These are phyloP conservation scores for Gliomastix tumulicola DNA, from an alignment of 2,329 filamentous ascomycete species.

Conservation along the genomic window DNA sequence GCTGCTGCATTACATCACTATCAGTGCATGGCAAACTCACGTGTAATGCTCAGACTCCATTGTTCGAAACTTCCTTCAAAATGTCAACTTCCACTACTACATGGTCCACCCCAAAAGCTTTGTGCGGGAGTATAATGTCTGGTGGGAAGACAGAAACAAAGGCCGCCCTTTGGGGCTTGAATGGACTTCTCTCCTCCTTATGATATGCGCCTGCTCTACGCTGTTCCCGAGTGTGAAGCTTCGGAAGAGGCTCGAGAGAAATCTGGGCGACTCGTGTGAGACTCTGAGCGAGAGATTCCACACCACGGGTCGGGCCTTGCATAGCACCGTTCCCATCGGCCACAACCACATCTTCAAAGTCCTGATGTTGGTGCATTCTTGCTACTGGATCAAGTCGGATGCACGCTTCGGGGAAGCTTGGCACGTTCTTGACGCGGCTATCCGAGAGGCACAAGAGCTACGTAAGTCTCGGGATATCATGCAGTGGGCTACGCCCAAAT, in stretches of 20 bases:
- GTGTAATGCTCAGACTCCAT: conserved; percentile 24
- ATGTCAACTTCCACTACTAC: conserved; percentile 30
- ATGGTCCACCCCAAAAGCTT: conserved; percentile 26
- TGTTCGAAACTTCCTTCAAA: conserved; percentile 27
- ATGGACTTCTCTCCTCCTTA: conserved; percentile 29
- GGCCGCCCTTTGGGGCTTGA: conserved; percentile 22
- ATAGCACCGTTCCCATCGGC: conserved; percentile 21
- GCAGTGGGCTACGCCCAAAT: background rate
- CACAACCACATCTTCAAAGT: conserved; percentile 22
- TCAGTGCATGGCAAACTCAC: too few species aligned
- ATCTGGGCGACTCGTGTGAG: conserved; percentile 18
- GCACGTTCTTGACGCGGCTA: conserved; percentile 25
- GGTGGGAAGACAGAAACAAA: conserved; percentile 22
- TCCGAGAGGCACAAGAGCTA: conserved; percentile 26
- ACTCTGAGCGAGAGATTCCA: conserved; percentile 22
- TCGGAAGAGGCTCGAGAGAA: conserved; percentile 19
- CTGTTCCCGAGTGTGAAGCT: conserved; percentile 22
- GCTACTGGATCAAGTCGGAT: conserved; percentile 28
- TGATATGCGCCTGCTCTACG: conserved; percentile 26
- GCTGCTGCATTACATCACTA: background rate
- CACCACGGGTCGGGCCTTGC: conserved; percentile 21
- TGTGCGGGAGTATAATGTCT: conserved; percentile 24
- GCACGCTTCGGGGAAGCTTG: conserved; percentile 26
- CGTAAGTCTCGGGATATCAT: conserved; percentile 10
- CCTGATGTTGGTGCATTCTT: conserved; percentile 26